phyloP scores from a whole-genome alignment of 1,284 basidiomycete genomes.

The Inonotus hispidus region DNA sequence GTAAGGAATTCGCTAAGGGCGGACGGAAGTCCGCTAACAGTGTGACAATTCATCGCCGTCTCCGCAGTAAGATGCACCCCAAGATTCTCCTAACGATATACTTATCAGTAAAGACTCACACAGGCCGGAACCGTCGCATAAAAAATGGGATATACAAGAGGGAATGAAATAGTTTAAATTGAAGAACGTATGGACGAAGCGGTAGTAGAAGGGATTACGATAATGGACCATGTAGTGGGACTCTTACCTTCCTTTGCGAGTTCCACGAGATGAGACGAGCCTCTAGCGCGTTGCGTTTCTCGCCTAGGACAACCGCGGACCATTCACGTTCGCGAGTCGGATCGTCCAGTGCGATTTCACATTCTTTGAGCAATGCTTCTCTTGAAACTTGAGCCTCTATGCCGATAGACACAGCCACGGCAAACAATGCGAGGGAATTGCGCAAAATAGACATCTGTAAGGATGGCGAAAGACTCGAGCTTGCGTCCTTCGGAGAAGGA shows the following conservation, averaged over 20 bases:
- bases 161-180: not conserved
- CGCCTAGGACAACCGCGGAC: slow-evolving; percentile 16
- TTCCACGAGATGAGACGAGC: slow-evolving; percentile 12
- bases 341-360: slow-evolving; percentile 13
- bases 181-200: not conserved
- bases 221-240: too few relatives aligned
- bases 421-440: slow-evolving; percentile 12
- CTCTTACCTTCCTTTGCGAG: slow-evolving; percentile 6
- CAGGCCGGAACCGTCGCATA: not conserved
- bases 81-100: not conserved
- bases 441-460: slow-evolving; percentile 3
- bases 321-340: slow-evolving; percentile 13
- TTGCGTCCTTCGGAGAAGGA: not conserved
- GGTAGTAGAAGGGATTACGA: not conserved
- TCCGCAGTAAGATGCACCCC: slow-evolving; percentile 14
- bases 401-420: slow-evolving; percentile 10
- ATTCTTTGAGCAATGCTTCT: slow-evolving; percentile 5
- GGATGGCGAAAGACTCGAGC: not conserved
- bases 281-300: slow-evolving; percentile 8
- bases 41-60: slow-evolving; percentile 16
- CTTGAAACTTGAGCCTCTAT: slow-evolving; percentile 12
- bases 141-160: not conserved
- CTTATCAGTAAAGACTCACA: not conserved
- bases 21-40: slow-evolving; percentile 15
- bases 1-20: slow-evolving; percentile 9